Evolutionary conservation across 441 rosid species (phyloP), one percentile per base, ranked within the genome.

Genomic region (Rhodomyrtus psidioides): DNA sequence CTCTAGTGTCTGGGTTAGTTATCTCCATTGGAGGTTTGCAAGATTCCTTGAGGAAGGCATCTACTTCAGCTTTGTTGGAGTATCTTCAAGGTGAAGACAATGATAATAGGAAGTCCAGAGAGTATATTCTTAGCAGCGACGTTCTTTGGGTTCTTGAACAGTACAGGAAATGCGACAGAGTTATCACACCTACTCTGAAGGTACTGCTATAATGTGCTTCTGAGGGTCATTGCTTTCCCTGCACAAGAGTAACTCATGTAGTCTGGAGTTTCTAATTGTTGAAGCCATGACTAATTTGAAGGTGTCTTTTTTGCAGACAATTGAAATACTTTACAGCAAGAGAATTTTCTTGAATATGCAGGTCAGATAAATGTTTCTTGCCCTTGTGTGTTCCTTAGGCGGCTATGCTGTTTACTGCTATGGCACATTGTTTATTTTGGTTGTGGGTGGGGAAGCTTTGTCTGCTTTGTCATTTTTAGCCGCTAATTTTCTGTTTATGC

Each of bases 21-120:
- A 92, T 95, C 83, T 93, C 99, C 51, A 90, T 91, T 86, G 99
- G 99, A 87, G 99, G 98, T 39, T 90, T 97, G 93, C 99, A 96
- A 96, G 97, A 96, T 62, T 96, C 98, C 58, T 92, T 95, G 87
- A 91, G 93, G 87, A 92, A 94, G 88, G 93, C 93, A 79, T 94
- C 99, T 7, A 85, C 94, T 83, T 90, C 92, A n/a, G 97, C 98
- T 46, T 90, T 96, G 86, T 82, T 95, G 90, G 95, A 94, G 88
- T 95, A 94, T 93, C 94, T 96, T 89, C 91, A 91, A 87, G 88
- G 55, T 34, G 91, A 82, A 84, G 93, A 92, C 90, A 88, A 89
- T 85, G 82, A 90, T 55, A 91, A 88, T 86, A 90, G 87, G 86
- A 91, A 82, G 88, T 87, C 90, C 57, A 92, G 92, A 92, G 94